phyloP scores from a whole-genome alignment of 176 grass and related monocot species.

The Echinochloa phyllopogon region DNA sequence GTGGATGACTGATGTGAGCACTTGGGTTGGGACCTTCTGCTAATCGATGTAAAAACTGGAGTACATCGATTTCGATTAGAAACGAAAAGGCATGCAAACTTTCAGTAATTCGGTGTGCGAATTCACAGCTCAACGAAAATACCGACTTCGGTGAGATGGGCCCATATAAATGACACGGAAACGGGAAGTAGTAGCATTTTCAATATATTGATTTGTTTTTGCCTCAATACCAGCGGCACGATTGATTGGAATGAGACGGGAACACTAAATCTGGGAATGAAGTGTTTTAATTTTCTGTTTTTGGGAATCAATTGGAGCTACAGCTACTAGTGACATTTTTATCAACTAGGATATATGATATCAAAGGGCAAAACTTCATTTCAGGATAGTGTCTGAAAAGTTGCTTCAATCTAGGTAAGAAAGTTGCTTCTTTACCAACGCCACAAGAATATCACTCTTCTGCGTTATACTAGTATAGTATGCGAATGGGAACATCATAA shows the following conservation, averaged over 20 bases:
- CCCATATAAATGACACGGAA: neutral
- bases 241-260: neutral
- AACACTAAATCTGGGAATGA: neutral
- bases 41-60: too few relatives aligned
- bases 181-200: neutral
- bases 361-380: neutral
- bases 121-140: too few relatives aligned
- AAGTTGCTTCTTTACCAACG: slow-evolving; percentile 31
- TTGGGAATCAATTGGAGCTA: neutral
- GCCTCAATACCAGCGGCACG: neutral
- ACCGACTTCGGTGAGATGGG: too few relatives aligned
- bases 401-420: neutral
- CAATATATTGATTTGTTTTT: slow-evolving; percentile 23
- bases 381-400: slow-evolving; percentile 10
- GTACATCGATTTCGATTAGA: too few relatives aligned
- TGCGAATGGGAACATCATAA: neutral
- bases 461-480: neutral
- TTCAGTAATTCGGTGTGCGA: too few relatives aligned
- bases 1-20: too few relatives aligned
- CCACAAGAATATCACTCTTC: neutral
- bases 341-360: neutral
- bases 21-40: too few relatives aligned
- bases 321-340: neutral
- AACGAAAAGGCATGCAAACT: too few relatives aligned
- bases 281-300: neutral